Base-by-base conservation (phyloP, 2,329 filamentous ascomycete species). In the Talaromyces rugulosus region DNA sequence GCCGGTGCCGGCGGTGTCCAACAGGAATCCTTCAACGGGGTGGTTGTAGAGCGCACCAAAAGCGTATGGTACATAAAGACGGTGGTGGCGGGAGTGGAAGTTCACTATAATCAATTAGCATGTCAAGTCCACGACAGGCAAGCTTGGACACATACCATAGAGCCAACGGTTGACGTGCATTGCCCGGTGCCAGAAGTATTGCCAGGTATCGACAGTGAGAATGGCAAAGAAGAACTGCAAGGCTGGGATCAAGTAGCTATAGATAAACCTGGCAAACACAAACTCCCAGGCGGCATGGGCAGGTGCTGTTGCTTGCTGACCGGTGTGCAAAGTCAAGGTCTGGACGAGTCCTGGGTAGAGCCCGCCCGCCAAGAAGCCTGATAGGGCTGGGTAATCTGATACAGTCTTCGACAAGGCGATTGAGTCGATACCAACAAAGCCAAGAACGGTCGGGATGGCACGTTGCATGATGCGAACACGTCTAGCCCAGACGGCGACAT, bases 101-200 rank as follows among this genome's bases (percentile, higher is more conserved):
- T 89, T 90, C 65, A 88, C 90, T 94, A 66, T 27, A 65, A 7
- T 47, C n/a, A 55, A 59, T 69, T 53, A 72, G 64, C 33, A 64
- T 18, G 40, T 18, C n/a, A 40, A 31, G 2, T 30, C 30, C 28
- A 27, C 6, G n/a, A 27, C 53, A 23, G 54, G 14, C 54, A 23
- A 23, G 33, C 12, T 12, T 8, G 11, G 28, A 28, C 56, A 85
- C 90, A 77, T 82, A 95, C 91, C 89, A 82, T 98, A 98, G 69
- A 99, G 84, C 90, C 91, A 98, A 77, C 91, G 93, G 81, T 98
- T 97, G 81, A 95, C 83, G 78, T 99, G 95, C 95, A 99, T 99
- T 62, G 89, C 85, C 44, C 95, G 91, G 78, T 99, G 95, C 70
- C 94, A 84, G 78, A 97, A 96, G 80, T 99, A 99, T 75, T 99